phyloP scores from a whole-genome alignment of 2,329 filamentous ascomycete species.

The Fusarium hostae region DNA sequence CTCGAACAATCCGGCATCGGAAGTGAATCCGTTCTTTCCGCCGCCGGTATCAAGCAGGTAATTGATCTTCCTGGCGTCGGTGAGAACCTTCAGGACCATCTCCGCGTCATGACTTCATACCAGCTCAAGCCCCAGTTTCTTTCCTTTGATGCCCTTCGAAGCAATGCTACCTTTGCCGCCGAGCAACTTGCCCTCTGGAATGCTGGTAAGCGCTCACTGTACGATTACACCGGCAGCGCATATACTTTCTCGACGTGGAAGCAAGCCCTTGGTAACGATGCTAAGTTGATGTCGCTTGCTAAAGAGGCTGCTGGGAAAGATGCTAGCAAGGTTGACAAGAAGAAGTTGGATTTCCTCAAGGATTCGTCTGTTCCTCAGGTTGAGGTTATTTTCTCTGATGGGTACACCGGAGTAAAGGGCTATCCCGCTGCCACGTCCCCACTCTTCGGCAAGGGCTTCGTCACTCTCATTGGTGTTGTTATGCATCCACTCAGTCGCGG shows the following conservation, averaged over 20 bases:
- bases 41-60: conserved; percentile 59
- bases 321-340: conserved; percentile 48
- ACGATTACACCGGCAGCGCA: conserved; percentile 37
- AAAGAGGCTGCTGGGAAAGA: conserved; percentile 43
- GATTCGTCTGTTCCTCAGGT: conserved; percentile 43
- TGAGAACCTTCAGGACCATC: conserved; percentile 51
- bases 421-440: conserved; percentile 42
- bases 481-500: conserved; percentile 66
- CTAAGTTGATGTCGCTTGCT: conserved; percentile 18
- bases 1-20: conserved; percentile 69
- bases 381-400: conserved; percentile 47
- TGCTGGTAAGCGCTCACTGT: conserved; percentile 29
- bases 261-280: conserved; percentile 29
- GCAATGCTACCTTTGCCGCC: conserved; percentile 28
- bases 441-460: conserved; percentile 45
- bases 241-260: conserved; percentile 39
- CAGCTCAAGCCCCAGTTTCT: conserved; percentile 40
- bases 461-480: conserved; percentile 65
- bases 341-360: conserved; percentile 54
- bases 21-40: conserved; percentile 57
- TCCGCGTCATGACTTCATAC: conserved; percentile 49
- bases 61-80: conserved; percentile 68
- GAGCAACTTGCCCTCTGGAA: conserved; percentile 36
- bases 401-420: conserved; percentile 46
- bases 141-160: conserved; percentile 35